These are phyloP conservation scores for Parietichytrium sp. DNA, from an alignment of 108 stramenopile genomes.

Conservation along the genomic window DNA sequence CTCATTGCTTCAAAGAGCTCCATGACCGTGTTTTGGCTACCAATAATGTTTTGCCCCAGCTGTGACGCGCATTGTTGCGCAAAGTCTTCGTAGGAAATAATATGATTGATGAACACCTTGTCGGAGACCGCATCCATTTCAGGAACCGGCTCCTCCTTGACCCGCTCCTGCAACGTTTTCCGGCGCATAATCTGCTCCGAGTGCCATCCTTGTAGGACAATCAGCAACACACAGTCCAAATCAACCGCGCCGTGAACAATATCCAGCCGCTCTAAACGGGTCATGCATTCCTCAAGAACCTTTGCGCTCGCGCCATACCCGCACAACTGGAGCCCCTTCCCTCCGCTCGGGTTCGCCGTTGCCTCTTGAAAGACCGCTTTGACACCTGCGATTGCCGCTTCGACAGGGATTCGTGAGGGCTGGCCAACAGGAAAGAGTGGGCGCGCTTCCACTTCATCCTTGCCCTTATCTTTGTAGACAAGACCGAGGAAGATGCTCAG, in stretches of 20 bases:
- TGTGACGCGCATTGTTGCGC: no score
- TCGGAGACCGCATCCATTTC: no score
- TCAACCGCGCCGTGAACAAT: not conserved
- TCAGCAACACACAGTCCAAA: not conserved
- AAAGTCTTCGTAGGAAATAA: no score
- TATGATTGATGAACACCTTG: no score
- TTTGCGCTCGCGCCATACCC: not conserved
- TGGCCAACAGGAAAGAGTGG: no score
- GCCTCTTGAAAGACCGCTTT: not conserved
- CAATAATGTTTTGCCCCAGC: no score
- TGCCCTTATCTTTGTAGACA: not conserved
- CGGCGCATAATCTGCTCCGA: not conserved
- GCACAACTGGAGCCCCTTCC: not conserved
- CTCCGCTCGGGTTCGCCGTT: not conserved
- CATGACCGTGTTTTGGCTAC: no score
- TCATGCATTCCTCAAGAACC: constrained; percentile 20
- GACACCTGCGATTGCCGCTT: not conserved
- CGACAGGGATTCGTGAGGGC: not conserved
- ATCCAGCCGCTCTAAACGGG: not conserved
- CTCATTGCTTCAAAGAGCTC: no score
- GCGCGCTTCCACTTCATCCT: no score
- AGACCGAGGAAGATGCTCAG: not conserved
- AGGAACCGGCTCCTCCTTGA: no score
- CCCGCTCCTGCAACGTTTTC: no score
- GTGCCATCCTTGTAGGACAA: constrained; percentile 19